Base-by-base conservation (phyloP, 768 basidiomycete species). In the Omphalotus guepiniiformis region DNA sequence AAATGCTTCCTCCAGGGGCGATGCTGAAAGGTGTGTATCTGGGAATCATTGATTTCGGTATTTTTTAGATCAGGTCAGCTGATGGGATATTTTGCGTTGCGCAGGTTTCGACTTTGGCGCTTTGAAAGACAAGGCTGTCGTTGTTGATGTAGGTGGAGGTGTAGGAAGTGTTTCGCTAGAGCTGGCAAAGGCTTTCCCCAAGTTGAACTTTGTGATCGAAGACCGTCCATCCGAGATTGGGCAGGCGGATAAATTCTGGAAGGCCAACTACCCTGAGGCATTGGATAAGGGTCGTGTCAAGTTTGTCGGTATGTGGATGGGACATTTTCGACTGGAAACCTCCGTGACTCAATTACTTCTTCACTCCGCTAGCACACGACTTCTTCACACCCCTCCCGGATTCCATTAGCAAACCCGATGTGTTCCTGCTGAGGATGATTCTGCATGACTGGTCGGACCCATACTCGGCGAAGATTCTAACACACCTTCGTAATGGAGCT, bases 141-240 rank as follows among this genome's bases (percentile, higher is more conserved):
- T 86, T 12, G 75, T 86, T 3, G 85, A 87, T 48, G 82, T 86
- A 2, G 84, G 85, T 2, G 85, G 85, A 9, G 83, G 85, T 2
- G 79, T 85, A 25, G 85, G 85, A 13, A 66, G 69, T 4, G 58
- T 65, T 0, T 60, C 65, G 18, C 56, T 73, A 49, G 45, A 62
- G 1, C 55, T 74, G 5, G 64, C 65, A 1, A 59, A 61, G 16
- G 58, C 62, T 3, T 63, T 63, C 48, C 70, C 73, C 3, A 35
- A 42, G 11, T 54, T 79, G 47, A 70, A 71, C 35, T 72, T 85
- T 51, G 61, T 85, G 15, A 70, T 86, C 22, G 84, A 87, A 53
- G 85, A 87, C 55, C 68, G 75, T 16, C 68, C 71, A 4, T 66
- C 71, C 2, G 80, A 83, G 1, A 72, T 77, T 30, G 68, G 70